Conservation (phyloP, 495 filamentous ascomycete species). For the Penicillium pancosmium region DNA sequence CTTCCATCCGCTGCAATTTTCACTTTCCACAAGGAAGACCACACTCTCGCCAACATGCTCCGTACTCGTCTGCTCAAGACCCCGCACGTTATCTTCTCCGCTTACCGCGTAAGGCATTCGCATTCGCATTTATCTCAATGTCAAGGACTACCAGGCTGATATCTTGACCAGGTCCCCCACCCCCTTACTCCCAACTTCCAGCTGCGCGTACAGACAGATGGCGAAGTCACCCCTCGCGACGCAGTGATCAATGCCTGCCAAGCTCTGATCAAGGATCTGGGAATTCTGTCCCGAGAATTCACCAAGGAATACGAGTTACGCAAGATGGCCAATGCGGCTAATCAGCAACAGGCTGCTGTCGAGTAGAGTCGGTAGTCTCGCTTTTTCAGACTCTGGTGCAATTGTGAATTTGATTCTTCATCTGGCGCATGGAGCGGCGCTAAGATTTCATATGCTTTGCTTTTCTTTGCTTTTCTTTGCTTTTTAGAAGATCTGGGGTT, state of each 20-base stretch:
- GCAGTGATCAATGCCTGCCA: slow-evolving; percentile 79
- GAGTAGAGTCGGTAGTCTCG: slow-evolving; percentile 22
- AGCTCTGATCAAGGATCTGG: slow-evolving; percentile 75
- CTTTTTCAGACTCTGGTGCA: neutral
- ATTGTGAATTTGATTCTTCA: slow-evolving; percentile 2
- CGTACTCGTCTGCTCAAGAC: slow-evolving; percentile 77
- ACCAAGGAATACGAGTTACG: slow-evolving; percentile 93
- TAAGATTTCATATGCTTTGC: slow-evolving; percentile 12
- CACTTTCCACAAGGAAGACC: slow-evolving; percentile 94
- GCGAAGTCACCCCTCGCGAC: slow-evolving; percentile 79
- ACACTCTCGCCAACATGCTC: slow-evolving; percentile 91
- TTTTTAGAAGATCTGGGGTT: neutral
- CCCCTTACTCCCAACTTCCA: slow-evolving; percentile 83
- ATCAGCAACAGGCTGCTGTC: slow-evolving; percentile 40
- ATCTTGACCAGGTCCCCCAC: slow-evolving; percentile 64
- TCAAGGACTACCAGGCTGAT: slow-evolving; percentile 15
- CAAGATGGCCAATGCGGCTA: slow-evolving; percentile 74
- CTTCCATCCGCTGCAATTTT: slow-evolving; percentile 84
- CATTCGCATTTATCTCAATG: neutral
- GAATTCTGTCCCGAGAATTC: slow-evolving; percentile 79
- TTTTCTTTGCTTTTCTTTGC: slow-evolving; percentile 13
- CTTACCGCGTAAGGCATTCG: slow-evolving; percentile 69
- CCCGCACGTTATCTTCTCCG: slow-evolving; percentile 79
- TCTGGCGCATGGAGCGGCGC: slow-evolving; percentile 20
- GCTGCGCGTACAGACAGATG: slow-evolving; percentile 92